Conservation (phyloP, 2,329 filamentous ascomycete species). For the Monilinia fructicola region DNA sequence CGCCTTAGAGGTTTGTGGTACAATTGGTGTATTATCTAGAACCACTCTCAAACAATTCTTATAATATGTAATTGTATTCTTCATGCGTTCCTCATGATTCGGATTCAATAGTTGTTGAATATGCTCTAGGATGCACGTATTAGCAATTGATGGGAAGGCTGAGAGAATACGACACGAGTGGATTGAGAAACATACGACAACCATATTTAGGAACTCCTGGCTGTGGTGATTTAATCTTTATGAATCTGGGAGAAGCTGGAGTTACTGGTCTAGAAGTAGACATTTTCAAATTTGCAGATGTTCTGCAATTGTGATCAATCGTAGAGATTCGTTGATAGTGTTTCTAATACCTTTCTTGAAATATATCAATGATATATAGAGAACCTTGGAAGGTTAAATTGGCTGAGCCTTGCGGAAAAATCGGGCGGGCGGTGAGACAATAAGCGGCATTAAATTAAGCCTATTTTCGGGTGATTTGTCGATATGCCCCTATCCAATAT, state of each 20-base stretch:
- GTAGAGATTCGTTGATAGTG: conserved; percentile 16
- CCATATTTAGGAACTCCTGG: conserved; percentile 62
- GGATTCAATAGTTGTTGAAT: conserved; percentile 64
- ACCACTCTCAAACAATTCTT: conserved; percentile 69
- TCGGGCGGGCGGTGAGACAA: conserved; percentile 17
- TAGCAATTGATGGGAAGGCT: conserved; percentile 32
- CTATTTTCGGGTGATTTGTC: conserved; percentile 7
- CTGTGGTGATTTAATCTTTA: conserved; percentile 58
- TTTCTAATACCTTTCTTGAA: neutral
- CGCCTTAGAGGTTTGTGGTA: conserved; percentile 63
- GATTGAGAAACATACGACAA: conserved; percentile 52
- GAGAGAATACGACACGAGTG: conserved; percentile 22
- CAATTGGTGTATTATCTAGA: conserved; percentile 64
- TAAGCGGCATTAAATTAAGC: conserved; percentile 15
- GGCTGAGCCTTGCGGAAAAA: conserved; percentile 21
- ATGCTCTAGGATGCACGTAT: conserved; percentile 58
- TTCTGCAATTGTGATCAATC: conserved; percentile 15
- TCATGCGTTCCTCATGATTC: conserved; percentile 60
- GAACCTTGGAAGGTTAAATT: conserved; percentile 21
- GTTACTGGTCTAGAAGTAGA: conserved; percentile 37
- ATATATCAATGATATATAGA: conserved; percentile 3
- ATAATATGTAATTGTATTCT: conserved; percentile 69
- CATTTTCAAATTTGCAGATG: conserved; percentile 30
- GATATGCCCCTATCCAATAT: no score
- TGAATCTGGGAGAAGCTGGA: conserved; percentile 35